phyloP scores from a whole-genome alignment of 139 green algal genomes.

The Chlorella ohadii region DNA sequence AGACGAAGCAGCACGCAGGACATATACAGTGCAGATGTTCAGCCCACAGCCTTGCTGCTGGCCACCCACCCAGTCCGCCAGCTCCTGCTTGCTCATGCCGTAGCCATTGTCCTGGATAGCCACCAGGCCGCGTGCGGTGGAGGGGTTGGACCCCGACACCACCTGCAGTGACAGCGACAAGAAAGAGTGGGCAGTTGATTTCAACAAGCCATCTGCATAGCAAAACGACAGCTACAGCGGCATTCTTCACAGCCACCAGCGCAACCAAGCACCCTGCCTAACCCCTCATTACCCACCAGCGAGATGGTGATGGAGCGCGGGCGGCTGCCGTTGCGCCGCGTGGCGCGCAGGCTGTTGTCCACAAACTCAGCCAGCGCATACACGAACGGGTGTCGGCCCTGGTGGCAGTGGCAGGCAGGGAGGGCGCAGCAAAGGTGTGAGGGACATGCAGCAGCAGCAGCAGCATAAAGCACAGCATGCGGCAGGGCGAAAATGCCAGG shows the following conservation, averaged over 20 bases:
- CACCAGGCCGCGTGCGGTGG: conserved; percentile 54
- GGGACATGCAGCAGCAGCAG: not conserved
- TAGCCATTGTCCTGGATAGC: conserved; percentile 79
- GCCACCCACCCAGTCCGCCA: conserved; percentile 70
- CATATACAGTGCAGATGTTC: too few species aligned
- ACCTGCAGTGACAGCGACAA: not conserved
- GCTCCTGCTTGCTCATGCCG: conserved; percentile 73
- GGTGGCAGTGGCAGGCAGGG: too few species aligned
- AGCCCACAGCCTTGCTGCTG: too few species aligned
- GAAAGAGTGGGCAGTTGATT: too few species aligned
- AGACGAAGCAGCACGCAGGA: too few species aligned
- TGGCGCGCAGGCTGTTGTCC: conserved; percentile 82
- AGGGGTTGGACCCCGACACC: conserved; percentile 32
- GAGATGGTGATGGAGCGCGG: conserved; percentile 62
- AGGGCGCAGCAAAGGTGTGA: too few species aligned
- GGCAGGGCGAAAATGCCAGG: too few species aligned
- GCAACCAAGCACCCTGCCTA: too few species aligned
- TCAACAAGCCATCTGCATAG: too few species aligned
- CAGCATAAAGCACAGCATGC: too few species aligned
- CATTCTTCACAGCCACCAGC: too few species aligned
- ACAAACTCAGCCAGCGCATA: conserved; percentile 87
- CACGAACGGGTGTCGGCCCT: conserved; percentile 77
- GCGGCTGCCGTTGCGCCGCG: conserved; percentile 21
- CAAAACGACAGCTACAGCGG: too few species aligned
- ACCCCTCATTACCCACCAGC: conserved; percentile 27